A percentile compares a stretch with the other conserved stretches of the same genome.
Conservation (phyloP, 2,329 filamentous ascomycete genomes). For the Juglanconis oblonga region DNA sequence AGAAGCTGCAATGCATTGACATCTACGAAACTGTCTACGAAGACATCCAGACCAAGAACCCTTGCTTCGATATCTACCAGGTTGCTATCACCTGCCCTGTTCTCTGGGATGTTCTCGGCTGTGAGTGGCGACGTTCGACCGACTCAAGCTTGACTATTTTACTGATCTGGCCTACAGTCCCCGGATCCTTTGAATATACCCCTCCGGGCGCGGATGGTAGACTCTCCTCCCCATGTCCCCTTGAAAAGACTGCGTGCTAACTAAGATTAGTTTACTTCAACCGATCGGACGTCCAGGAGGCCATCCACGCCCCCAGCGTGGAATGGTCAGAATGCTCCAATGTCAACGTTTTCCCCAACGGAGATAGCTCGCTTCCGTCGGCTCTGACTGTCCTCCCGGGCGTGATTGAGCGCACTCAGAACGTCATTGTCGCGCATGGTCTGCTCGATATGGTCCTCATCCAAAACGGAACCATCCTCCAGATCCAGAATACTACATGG, state of each 20-base stretch:
- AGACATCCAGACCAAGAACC: slow-evolving; percentile 59
- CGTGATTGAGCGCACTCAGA: slow-evolving; percentile 67
- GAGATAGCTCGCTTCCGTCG: slow-evolving; percentile 14
- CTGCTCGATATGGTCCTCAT: slow-evolving; percentile 65
- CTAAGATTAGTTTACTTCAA: slow-evolving; percentile 61
- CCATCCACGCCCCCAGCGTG: slow-evolving; percentile 26
- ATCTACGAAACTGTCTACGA: slow-evolving; percentile 54
- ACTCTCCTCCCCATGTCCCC: background rate
- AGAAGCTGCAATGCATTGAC: slow-evolving; percentile 48
- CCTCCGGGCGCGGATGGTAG: slow-evolving; percentile 51
- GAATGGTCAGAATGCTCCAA: slow-evolving; percentile 57
- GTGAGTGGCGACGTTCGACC: background rate
- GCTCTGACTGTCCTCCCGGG: slow-evolving; percentile 46
- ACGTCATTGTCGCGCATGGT: slow-evolving; percentile 70
- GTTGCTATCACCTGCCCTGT: slow-evolving; percentile 70
- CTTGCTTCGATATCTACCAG: slow-evolving; percentile 77
- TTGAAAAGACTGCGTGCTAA: background rate
- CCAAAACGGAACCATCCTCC: slow-evolving; percentile 63
- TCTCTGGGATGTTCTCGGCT: slow-evolving; percentile 66
- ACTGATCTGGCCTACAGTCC: slow-evolving; percentile 35
- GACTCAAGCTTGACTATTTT: background rate
- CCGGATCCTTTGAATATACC: slow-evolving; percentile 59
- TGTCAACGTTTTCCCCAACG: slow-evolving; percentile 36
- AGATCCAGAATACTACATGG: slow-evolving; percentile 77
- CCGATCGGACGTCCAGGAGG: slow-evolving; percentile 63